These are phyloP conservation scores for Atkinsonella hypoxylon DNA, from an alignment of 2,329 filamentous ascomycete species.

Conservation along the genomic window DNA sequence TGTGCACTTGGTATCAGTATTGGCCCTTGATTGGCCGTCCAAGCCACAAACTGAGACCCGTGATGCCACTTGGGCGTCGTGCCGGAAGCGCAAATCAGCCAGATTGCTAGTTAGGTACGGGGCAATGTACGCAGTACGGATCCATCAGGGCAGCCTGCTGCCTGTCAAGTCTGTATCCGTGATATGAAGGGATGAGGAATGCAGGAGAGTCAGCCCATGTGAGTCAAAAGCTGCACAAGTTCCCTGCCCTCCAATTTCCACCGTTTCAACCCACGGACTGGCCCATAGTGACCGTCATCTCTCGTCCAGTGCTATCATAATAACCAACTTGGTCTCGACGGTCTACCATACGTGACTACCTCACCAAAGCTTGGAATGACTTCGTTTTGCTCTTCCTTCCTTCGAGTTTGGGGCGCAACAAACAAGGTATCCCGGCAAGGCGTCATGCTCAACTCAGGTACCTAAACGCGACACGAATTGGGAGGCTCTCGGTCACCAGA, in stretches of 20 bases:
- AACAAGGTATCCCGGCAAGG: too few species aligned
- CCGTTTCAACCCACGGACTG: conserved; percentile 7
- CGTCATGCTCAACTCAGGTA: too few species aligned
- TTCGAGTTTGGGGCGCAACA: too few species aligned
- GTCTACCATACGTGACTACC: too few species aligned
- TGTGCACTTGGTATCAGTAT: not conserved
- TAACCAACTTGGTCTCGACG: not conserved
- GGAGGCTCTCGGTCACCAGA: too few species aligned
- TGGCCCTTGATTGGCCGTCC: not conserved
- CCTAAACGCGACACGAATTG: too few species aligned
- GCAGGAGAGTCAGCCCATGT: conserved; percentile 2
- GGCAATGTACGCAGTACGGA: too few species aligned
- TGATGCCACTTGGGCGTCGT: not conserved
- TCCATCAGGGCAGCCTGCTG: too few species aligned
- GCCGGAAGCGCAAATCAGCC: not conserved
- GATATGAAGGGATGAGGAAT: conserved; percentile 7
- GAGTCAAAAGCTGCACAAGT: conserved; percentile 4
- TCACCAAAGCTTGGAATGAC: too few species aligned
- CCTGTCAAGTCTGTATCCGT: too few species aligned
- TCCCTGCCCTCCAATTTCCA: conserved; percentile 8
- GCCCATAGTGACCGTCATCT: not conserved
- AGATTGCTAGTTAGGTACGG: not conserved
- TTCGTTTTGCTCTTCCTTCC: too few species aligned
- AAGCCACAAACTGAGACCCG: not conserved
- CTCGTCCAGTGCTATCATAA: not conserved